Base-by-base conservation (phyloP, 116 monocot genomes). In the Iris pallida region DNA sequence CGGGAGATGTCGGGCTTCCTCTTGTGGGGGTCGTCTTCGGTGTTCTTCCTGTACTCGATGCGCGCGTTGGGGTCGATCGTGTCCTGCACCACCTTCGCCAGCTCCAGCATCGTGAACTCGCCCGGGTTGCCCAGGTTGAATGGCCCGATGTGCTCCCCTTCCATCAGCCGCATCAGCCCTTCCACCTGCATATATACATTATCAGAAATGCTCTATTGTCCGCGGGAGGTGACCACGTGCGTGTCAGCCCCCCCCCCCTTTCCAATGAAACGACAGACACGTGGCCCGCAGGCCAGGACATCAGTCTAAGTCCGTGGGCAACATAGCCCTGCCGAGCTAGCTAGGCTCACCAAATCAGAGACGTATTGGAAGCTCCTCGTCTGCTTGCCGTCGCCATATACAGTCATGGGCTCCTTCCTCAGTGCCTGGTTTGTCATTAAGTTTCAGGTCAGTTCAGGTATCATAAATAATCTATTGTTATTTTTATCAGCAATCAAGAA, bases 181-280 rank as follows among this genome's bases (percentile, higher is more conserved):
- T 77, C 82, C 14, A 82, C 82, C 66, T 66, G 42, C 18, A 15
- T n/a, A n/a, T n/a, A n/a, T 93, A 89, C n/a, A 93, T 75, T 89
- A 93, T 93, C 53, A 86, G 89, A 86, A 93, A 93, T 57, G 89
- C 93, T 0, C 93, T 89, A 1, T 89, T 89, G n/a, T n/a, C n/a
- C n/a, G n/a, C n/a, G n/a, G n/a, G n/a, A n/a, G n/a, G n/a, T n/a
- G n/a, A n/a, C n/a, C n/a, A n/a, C n/a, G n/a, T n/a, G n/a, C n/a
- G n/a, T 62, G 89, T 89, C 73, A 93, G 73, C 19, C 93, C 93
- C 47, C 89, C 89, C 30, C 89, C 91, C 85, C n/a, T n/a, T n/a
- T n/a, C n/a, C n/a, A 85, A 46, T 17, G 47, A 46, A 56, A 42
- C 30, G 13, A 5, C n/a, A n/a, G n/a, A n/a, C n/a, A n/a, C n/a